A percentile compares a stretch with the other conserved stretches of the same genome.
phyloP scores from a whole-genome alignment of 768 basidiomycete species.

The Rhodotorula diobovata region DNA sequence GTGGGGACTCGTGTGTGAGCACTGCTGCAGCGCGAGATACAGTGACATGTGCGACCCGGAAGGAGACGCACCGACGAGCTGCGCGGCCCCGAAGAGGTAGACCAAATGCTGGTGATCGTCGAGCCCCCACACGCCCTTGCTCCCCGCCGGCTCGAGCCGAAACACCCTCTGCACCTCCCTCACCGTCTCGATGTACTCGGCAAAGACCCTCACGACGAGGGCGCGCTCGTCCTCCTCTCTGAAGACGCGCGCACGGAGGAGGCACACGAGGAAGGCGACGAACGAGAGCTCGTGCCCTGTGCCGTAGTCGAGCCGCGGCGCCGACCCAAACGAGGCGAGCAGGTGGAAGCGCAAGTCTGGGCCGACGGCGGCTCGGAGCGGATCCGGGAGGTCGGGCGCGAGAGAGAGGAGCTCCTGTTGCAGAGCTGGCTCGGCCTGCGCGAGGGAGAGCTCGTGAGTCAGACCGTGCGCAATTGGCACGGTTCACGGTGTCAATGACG shows the following conservation, averaged over 20 bases:
- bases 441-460: neutral
- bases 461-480: neutral
- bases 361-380: conserved; percentile 42
- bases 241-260: conserved; percentile 57
- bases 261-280: conserved; percentile 34
- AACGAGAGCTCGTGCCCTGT: conserved; percentile 85
- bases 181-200: conserved; percentile 70
- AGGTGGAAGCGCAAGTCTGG: conserved; percentile 74
- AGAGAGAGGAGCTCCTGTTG: conserved; percentile 56
- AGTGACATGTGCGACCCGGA: conserved; percentile 42
- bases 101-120: conserved; percentile 57
- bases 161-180: conserved; percentile 90
- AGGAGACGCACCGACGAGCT: conserved; percentile 54
- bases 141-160: conserved; percentile 90
- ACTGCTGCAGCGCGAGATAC: no score
- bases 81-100: conserved; percentile 86
- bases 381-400: conserved; percentile 45
- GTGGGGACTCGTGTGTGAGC: neutral
- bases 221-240: conserved; percentile 62
- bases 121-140: conserved; percentile 97
- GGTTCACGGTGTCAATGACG: conserved; percentile 44
- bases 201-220: conserved; percentile 60
- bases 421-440: conserved; percentile 21
- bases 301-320: conserved; percentile 89
- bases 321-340: conserved; percentile 79